Evolutionary conservation across 2,329 filamentous ascomycete species (phyloP).

Genomic region (Fusarium miscanthi): DNA sequence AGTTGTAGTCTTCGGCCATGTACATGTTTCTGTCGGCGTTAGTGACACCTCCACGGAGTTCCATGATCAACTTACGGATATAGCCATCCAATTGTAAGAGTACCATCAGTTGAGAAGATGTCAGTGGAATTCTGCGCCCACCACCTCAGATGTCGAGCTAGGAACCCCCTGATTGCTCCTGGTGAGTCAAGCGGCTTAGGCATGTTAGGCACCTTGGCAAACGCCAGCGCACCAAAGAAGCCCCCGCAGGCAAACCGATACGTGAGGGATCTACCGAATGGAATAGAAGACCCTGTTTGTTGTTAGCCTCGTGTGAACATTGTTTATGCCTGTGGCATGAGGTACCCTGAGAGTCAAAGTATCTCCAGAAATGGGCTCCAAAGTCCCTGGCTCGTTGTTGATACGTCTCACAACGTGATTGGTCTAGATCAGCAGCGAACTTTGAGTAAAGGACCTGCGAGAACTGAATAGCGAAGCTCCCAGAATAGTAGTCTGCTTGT

Average conservation of each 20-base stretch:
- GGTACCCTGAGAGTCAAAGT: conserved; percentile 59
- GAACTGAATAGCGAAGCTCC: conserved; percentile 65
- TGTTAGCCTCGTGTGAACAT: accelerated
- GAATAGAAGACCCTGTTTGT: conserved; percentile 58
- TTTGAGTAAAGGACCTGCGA: conserved; percentile 59
- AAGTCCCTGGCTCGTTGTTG: conserved; percentile 55
- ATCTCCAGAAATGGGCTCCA: conserved; percentile 57
- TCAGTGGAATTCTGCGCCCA: conserved; percentile 56
- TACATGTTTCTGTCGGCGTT: conserved; percentile 58
- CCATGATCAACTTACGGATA: conserved; percentile 43
- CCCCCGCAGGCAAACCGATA: conserved; percentile 63
- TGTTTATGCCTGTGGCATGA: accelerated
- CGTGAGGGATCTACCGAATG: conserved; percentile 62
- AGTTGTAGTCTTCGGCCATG: conserved; percentile 67
- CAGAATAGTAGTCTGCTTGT: conserved; percentile 65
- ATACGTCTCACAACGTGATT: conserved; percentile 51
- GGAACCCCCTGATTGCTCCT: conserved; percentile 59
- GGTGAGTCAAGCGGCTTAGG: conserved; percentile 51
- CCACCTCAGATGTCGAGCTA: conserved; percentile 62
- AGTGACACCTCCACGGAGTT: accelerated
- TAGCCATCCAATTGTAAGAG: conserved; percentile 57
- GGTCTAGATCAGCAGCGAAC: conserved; percentile 56
- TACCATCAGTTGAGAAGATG: conserved; percentile 62
- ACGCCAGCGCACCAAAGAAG: conserved; percentile 59
- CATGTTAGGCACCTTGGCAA: conserved; percentile 54